These are phyloP conservation scores for Xylariomycetidae sp. DNA, from an alignment of 2,329 filamentous ascomycete genomes.

Conservation along the genomic window DNA sequence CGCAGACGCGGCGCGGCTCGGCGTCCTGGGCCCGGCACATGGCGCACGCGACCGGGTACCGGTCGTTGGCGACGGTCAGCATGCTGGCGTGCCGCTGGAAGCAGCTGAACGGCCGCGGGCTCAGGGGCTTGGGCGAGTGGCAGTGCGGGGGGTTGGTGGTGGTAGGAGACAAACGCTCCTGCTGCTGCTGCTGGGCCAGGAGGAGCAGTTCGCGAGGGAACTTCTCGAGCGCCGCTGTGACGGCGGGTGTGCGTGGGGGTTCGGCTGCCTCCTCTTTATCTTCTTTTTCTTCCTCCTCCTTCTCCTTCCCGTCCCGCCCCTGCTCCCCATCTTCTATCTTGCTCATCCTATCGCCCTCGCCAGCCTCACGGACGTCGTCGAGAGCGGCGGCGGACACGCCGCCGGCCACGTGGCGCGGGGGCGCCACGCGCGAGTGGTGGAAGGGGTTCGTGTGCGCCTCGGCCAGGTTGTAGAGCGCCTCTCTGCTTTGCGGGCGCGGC, in stretches of 20 bases:
- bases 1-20: conserved; percentile 42
- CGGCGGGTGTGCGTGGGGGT: background rate
- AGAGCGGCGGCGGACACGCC: too few relatives aligned
- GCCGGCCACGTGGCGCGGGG: too few relatives aligned
- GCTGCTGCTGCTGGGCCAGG: conserved; percentile 16
- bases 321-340: too few relatives aligned
- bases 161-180: background rate
- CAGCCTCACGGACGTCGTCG: too few relatives aligned
- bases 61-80: conserved; percentile 42
- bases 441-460: too few relatives aligned
- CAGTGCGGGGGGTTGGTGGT: conserved; percentile 10
- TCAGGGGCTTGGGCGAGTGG: conserved; percentile 37
- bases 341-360: too few relatives aligned
- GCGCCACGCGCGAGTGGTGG: too few relatives aligned
- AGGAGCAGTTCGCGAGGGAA: conserved; percentile 13
- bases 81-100: conserved; percentile 44
- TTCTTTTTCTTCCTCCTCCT: too few relatives aligned
- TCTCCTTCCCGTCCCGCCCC: too few relatives aligned
- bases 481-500: too few relatives aligned
- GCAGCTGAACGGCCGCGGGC: conserved; percentile 38
- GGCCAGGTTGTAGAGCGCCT: too few relatives aligned
- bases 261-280: background rate
- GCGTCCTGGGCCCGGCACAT: conserved; percentile 43
- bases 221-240: conserved; percentile 9
- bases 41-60: conserved; percentile 50